Percentiles rank a stretch among this genome's conserved stretches.
Conservation (phyloP, 176 grass and related monocot species). For the Cymbopogon citratus region DNA sequence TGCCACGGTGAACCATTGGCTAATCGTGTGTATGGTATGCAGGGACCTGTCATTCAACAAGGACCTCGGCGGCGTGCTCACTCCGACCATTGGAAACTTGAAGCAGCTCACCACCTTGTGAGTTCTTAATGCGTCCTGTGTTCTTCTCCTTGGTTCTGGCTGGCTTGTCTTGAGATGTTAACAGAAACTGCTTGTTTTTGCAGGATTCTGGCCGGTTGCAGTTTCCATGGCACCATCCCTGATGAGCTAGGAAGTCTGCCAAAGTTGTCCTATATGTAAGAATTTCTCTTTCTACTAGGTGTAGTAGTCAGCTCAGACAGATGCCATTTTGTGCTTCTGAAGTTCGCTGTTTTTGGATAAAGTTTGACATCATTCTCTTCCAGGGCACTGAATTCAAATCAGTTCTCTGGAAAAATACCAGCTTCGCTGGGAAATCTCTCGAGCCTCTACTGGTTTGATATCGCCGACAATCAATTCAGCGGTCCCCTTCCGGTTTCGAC, state of each 20-base stretch:
- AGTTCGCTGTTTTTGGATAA: background rate
- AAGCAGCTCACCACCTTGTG: slow-evolving; percentile 81
- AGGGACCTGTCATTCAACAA: slow-evolving; percentile 86
- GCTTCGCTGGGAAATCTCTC: slow-evolving; percentile 76
- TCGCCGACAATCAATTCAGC: slow-evolving; percentile 68
- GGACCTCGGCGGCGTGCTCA: slow-evolving; percentile 48
- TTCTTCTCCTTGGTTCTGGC: background rate
- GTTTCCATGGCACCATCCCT: slow-evolving; percentile 67
- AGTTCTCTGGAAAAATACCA: slow-evolving; percentile 76
- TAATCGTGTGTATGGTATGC: slow-evolving; percentile 7
- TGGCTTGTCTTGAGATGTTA: background rate
- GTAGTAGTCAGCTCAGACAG: background rate
- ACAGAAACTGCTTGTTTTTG: slow-evolving; percentile 5
- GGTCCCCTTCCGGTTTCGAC: slow-evolving; percentile 73
- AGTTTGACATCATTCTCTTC: slow-evolving; percentile 16
- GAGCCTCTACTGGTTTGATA: slow-evolving; percentile 83
- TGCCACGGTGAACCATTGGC: slow-evolving; percentile 3
- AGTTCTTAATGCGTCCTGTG: slow-evolving; percentile 8
- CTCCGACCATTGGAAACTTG: slow-evolving; percentile 61
- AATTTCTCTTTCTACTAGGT: background rate
- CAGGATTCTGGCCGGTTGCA: slow-evolving; percentile 84
- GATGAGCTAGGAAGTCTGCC: slow-evolving; percentile 58
- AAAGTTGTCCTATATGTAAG: slow-evolving; percentile 75
- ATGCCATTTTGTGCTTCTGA: background rate
- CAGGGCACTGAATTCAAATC: slow-evolving; percentile 84